A percentile compares a stretch with the other conserved stretches of the same genome.
Evolutionary conservation across 1,284 basidiomycete genomes (phyloP).

Genomic region (Pseudozyma tsukubaensis): DNA sequence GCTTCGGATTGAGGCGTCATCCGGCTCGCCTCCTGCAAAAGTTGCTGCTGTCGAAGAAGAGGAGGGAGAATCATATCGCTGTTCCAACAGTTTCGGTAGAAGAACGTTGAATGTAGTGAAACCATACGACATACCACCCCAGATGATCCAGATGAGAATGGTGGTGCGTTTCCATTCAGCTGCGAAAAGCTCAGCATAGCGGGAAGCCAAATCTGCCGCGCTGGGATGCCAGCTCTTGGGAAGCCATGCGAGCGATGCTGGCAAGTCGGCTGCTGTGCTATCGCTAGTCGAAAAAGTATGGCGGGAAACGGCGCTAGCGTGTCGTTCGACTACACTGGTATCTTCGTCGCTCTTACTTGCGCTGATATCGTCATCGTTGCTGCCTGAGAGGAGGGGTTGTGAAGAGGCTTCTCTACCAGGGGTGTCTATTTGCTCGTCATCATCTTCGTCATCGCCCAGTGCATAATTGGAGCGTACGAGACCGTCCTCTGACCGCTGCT

Average conservation of each 20-base stretch:
- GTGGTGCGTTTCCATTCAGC: conserved; percentile 87
- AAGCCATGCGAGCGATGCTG: conserved; percentile 32
- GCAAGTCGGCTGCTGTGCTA: conserved; percentile 5
- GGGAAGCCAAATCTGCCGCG: conserved; percentile 70
- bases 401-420: conserved; percentile 5
- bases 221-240: conserved; percentile 39
- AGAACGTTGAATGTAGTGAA: conserved; percentile 98
- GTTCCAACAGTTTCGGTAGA: conserved; percentile 82
- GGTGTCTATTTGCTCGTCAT: background rate
- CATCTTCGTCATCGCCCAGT: conserved; percentile 13
- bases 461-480: conserved; percentile 1
- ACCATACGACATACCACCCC: conserved; percentile 71
- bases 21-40: conserved; percentile 5
- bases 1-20: conserved; percentile 29
- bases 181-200: conserved; percentile 80
- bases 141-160: conserved; percentile 72
- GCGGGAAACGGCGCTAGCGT: conserved; percentile 4
- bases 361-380: background rate
- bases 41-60: conserved; percentile 1
- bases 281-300: background rate
- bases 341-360: conserved; percentile 16
- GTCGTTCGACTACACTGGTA: conserved; percentile 4
- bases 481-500: conserved; percentile 3
- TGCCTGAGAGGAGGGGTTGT: conserved; percentile 7
- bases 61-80: conserved; percentile 21